Evolutionary conservation across 495 filamentous ascomycete species (phyloP).

Genomic region (Penicillium paxilli): DNA sequence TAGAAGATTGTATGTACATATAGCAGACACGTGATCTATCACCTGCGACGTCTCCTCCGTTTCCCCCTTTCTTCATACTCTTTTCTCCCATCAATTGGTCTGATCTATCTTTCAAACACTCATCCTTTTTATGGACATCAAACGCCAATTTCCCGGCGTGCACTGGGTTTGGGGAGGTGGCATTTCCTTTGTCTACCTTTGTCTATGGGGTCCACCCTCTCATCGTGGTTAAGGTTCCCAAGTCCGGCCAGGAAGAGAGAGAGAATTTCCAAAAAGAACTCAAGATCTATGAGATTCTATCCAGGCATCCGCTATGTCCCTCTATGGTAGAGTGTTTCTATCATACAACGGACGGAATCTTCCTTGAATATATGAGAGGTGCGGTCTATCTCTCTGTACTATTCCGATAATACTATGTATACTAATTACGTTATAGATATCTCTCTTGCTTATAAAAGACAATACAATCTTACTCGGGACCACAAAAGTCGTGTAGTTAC

Average conservation of each 20-base stretch:
- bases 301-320: constrained; percentile 20
- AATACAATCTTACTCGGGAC: too few relatives aligned
- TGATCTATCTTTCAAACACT: not conserved
- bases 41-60: too few relatives aligned
- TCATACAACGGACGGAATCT: constrained; percentile 28
- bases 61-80: not conserved
- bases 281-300: constrained; percentile 29
- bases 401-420: too few relatives aligned
- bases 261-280: constrained; percentile 33
- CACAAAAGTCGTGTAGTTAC: too few relatives aligned
- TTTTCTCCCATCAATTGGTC: too few relatives aligned
- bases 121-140: constrained; percentile 17
- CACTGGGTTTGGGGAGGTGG: constrained; percentile 30
- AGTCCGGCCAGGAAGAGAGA: constrained; percentile 28
- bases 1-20: too few relatives aligned
- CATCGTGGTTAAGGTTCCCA: constrained; percentile 38
- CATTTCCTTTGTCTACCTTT: not conserved
- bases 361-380: constrained; percentile 44
- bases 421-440: too few relatives aligned
- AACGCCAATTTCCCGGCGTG: constrained; percentile 24
- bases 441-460: too few relatives aligned
- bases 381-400: too few relatives aligned
- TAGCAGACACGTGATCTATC: too few relatives aligned
- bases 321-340: constrained; percentile 34
- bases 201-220: constrained; percentile 29